Evolutionary conservation across 2,329 filamentous ascomycete genomes (phyloP).

Genomic region (Teratosphaeria destructans): DNA sequence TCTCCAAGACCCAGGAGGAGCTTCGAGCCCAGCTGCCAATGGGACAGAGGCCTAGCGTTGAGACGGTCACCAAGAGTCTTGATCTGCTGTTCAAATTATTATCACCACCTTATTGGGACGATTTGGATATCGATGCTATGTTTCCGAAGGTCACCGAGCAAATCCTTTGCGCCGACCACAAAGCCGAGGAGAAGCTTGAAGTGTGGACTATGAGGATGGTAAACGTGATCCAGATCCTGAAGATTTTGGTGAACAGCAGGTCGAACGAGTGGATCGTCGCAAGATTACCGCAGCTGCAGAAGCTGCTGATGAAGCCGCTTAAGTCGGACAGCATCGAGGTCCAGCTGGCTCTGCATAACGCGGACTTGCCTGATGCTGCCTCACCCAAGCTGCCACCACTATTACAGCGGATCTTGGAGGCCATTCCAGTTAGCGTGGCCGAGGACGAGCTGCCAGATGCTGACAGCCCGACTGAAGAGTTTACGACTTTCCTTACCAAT

Average conservation of each 20-base stretch:
- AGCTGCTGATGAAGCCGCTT: conserved; percentile 78
- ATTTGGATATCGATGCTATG: conserved; percentile 72
- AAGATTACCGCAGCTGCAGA: conserved; percentile 68
- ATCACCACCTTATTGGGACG: conserved; percentile 80
- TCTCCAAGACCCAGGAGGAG: conserved; percentile 43
- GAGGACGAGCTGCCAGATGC: conserved; percentile 61
- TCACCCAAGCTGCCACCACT: conserved; percentile 57
- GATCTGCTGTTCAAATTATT: conserved; percentile 73
- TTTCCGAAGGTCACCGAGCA: conserved; percentile 84
- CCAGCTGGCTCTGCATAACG: conserved; percentile 78
- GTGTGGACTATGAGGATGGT: conserved; percentile 78
- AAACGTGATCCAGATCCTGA: conserved; percentile 86
- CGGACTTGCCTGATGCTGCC: conserved; percentile 58
- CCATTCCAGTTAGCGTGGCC: conserved; percentile 69
- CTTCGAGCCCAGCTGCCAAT: conserved; percentile 27
- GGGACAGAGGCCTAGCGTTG: conserved; percentile 45
- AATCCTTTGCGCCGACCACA: conserved; percentile 64
- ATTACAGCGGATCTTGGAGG: conserved; percentile 73
- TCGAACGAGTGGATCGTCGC: conserved; percentile 81
- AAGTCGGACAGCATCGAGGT: conserved; percentile 84
- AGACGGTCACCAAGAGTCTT: conserved; percentile 79
- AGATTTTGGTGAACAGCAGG: conserved; percentile 80
- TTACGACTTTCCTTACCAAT: conserved; percentile 73
- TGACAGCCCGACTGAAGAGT: conserved; percentile 68
- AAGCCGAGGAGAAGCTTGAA: conserved; percentile 45